phyloP scores from a whole-genome alignment of 495 filamentous ascomycete genomes.

The Aspergillus ostianus region DNA sequence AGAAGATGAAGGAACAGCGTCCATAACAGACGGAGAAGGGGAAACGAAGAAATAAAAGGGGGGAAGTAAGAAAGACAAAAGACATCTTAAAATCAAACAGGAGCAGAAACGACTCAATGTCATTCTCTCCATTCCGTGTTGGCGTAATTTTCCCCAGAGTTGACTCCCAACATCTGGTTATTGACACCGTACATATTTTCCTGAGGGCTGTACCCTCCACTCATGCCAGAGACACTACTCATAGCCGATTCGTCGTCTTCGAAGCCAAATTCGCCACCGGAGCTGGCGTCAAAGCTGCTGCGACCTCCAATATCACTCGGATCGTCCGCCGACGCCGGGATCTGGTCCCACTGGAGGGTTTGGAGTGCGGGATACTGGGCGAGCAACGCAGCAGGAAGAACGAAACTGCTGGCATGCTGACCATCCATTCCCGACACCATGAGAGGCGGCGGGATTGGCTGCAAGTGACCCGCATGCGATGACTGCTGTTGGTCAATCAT shows the following conservation, averaged over 20 bases:
- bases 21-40: not conserved
- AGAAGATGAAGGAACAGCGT: not conserved
- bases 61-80: conserved; percentile 9
- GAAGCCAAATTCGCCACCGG: conserved; percentile 55
- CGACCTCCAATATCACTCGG: conserved; percentile 75
- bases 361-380: conserved; percentile 91
- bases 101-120: conserved; percentile 11
- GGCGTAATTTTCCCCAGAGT: conserved; percentile 32
- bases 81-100: conserved; percentile 7
- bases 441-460: conserved; percentile 42
- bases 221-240: conserved; percentile 37
- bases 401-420: conserved; percentile 52
- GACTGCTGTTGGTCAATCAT: conserved; percentile 64
- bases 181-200: conserved; percentile 35
- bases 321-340: conserved; percentile 51
- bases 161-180: conserved; percentile 32
- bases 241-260: conserved; percentile 49
- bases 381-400: conserved; percentile 82
- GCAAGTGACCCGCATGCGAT: conserved; percentile 36
- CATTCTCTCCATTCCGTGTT: conserved; percentile 35
- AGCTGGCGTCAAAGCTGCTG: conserved; percentile 88
- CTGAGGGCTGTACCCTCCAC: conserved; percentile 36
- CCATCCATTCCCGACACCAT: conserved; percentile 44
- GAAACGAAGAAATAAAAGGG: conserved; percentile 8
- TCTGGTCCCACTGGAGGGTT: conserved; percentile 72